phyloP scores from a whole-genome alignment of 2,329 filamentous ascomycete genomes.

The Gnomoniopsis smithogilvyi region DNA sequence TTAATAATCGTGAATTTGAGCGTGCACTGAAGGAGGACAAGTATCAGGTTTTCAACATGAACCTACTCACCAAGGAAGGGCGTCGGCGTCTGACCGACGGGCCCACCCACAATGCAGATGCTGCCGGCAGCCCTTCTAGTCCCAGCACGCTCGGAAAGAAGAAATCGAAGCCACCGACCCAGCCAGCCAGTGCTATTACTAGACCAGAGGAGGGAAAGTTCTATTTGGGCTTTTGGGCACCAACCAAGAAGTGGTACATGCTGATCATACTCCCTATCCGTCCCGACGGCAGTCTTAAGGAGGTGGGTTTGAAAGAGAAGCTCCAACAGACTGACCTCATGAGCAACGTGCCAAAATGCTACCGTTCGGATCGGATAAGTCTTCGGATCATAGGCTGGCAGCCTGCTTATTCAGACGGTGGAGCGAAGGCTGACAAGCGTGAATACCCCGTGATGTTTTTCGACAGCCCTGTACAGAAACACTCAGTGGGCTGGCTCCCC shows the following conservation, averaged over 20 bases:
- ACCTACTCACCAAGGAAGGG: slow-evolving; percentile 15
- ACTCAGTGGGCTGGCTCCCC: slow-evolving; percentile 13
- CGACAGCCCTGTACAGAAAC: slow-evolving; percentile 24
- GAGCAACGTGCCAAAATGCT: slow-evolving; percentile 30
- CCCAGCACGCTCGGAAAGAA: background rate
- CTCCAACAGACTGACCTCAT: slow-evolving; percentile 30
- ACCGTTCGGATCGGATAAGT: slow-evolving; percentile 25
- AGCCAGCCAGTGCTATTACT: slow-evolving; percentile 17
- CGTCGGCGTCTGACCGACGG: slow-evolving; percentile 11
- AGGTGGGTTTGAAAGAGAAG: slow-evolving; percentile 15
- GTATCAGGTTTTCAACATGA: slow-evolving; percentile 24
- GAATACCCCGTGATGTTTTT: slow-evolving; percentile 39
- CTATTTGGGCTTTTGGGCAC: slow-evolving; percentile 30
- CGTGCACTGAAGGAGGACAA: slow-evolving; percentile 26
- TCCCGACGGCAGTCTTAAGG: slow-evolving; percentile 9
- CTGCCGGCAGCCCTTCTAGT: background rate
- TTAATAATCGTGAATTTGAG: slow-evolving; percentile 33
- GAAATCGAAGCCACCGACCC: background rate
- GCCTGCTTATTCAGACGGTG: slow-evolving; percentile 33
- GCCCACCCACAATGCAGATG: slow-evolving; percentile 2
- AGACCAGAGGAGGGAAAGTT: slow-evolving; percentile 30
- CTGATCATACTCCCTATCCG: slow-evolving; percentile 34
- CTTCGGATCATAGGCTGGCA: slow-evolving; percentile 34
- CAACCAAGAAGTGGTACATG: slow-evolving; percentile 27
- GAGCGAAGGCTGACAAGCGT: slow-evolving; percentile 28